These are phyloP conservation scores for Nepenthes mirabilis DNA, from an alignment of 148 eudicot species.

Conservation along the genomic window DNA sequence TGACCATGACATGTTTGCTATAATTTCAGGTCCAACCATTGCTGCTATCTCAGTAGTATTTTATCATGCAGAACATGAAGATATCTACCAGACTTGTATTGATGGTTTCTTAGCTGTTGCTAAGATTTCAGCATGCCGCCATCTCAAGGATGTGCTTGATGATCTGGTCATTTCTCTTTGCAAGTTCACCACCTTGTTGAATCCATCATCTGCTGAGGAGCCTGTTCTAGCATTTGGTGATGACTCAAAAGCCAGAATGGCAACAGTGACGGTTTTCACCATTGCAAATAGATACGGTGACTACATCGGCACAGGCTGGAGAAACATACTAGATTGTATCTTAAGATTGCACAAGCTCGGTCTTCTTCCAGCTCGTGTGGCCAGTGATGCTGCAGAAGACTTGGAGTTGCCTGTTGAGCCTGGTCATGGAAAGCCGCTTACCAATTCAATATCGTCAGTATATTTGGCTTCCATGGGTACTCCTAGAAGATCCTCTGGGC, in stretches of 20 bases:
- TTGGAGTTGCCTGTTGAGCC: constrained; percentile 39
- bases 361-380: constrained; percentile 80
- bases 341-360: constrained; percentile 71
- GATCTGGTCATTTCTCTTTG: constrained; percentile 85
- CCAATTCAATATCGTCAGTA: constrained; percentile 38
- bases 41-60: constrained; percentile 90
- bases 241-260: constrained; percentile 69
- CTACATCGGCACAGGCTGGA: constrained; percentile 73
- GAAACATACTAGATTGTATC: constrained; percentile 70
- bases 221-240: constrained; percentile 71
- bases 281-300: constrained; percentile 78
- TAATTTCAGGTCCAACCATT: constrained; percentile 78
- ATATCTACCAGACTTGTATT: constrained; percentile 66
- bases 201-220: constrained; percentile 55
- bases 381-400: constrained; percentile 70
- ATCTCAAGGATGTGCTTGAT: constrained; percentile 60
- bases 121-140: constrained; percentile 67
- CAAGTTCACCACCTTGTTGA: constrained; percentile 66
- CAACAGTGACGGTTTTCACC: constrained; percentile 69
- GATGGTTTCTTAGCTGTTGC: constrained; percentile 80
- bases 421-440: constrained; percentile 31
- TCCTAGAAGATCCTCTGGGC: constrained; percentile 66
- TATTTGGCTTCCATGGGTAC: constrained; percentile 40
- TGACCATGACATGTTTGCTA: constrained; percentile 77
- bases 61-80: constrained; percentile 72